Base-by-base conservation (phyloP, 371 early-diverging fungal species). In the Nosema bombycis region DNA sequence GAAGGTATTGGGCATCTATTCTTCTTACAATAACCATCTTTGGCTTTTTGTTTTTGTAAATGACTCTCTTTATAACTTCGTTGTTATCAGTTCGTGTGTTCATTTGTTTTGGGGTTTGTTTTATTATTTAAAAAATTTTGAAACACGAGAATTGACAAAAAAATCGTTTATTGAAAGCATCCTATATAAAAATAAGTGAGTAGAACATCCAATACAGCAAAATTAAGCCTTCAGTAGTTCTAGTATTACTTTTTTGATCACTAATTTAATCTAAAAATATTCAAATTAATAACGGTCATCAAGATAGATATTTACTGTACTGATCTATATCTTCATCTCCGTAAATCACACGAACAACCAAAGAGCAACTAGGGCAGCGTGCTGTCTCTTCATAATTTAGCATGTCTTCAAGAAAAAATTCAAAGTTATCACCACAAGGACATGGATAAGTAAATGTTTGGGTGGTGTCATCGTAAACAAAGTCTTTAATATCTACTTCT, bases 351-450 rank as follows among this genome's bases (percentile, higher is more conserved):
- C 83, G 58, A 30, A 97, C 89, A 57, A 95, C 88, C 54, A 97
- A 88, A 4, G 96, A 95, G 84, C 98, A 97, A 70, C 92, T 91
- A 23, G 95, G 95, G 83, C 98, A 97, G 67, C 88, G 89, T 34
- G 94, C 98, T 67, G 94, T 89, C 71, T 93, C 93, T 76, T 95
- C 96, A 34, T 94, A 95, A 79, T 91, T 90, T 57, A 83, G 82
- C n/a, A 97, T 80, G 55, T 95, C 93, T 60, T 93, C 93, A 87
- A 90, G 12, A 78, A 62, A 69, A 78, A 96, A 95, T 79, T 91
- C 89, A 84, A 98, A 98, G 54, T 89, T 89, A 88, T 98, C 98
- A n/a, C 98, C 98, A 86, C 98, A 98, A n/a, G 98, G 98, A 84
- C 97, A 98, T 55, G 98, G 98, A 86, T 94, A 98, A 60, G 89